Evolutionary conservation across 1,284 basidiomycete genomes (phyloP).

Genomic region (Fomitiporia mediterranea): DNA sequence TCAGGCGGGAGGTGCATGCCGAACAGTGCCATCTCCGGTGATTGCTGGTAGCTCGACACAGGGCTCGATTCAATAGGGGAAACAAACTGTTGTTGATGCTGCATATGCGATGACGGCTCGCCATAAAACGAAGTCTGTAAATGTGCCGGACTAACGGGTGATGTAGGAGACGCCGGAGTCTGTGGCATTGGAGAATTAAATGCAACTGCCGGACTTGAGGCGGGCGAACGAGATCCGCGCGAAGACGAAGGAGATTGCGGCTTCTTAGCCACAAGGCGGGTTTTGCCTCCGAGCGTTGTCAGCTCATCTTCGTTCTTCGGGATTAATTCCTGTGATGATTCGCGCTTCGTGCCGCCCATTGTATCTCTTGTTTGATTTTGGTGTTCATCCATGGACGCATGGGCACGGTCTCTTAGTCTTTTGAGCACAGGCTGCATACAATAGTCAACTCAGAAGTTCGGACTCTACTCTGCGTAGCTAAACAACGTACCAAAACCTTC

Average conservation of each 20-base stretch:
- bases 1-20: slow-evolving; percentile 21
- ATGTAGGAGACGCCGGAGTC: slow-evolving; percentile 20
- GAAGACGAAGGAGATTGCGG: slow-evolving; percentile 30
- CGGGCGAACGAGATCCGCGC: slow-evolving; percentile 35
- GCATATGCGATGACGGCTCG: not conserved
- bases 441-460: not conserved
- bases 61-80: slow-evolving; percentile 12
- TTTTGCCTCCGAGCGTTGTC: slow-evolving; percentile 54
- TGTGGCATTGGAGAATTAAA: slow-evolving; percentile 27
- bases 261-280: slow-evolving; percentile 53
- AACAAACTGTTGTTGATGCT: not conserved
- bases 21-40: slow-evolving; percentile 19
- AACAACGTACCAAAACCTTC: slow-evolving; percentile 51
- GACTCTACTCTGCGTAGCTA: not conserved
- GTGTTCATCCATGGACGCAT: slow-evolving; percentile 31
- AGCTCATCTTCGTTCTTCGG: slow-evolving; percentile 51
- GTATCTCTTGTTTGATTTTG: slow-evolving; percentile 26
- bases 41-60: slow-evolving; percentile 6
- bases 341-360: slow-evolving; percentile 26
- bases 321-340: slow-evolving; percentile 14
- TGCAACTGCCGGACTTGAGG: slow-evolving; percentile 33
- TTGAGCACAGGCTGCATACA: slow-evolving; percentile 49
- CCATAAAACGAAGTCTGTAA: slow-evolving; percentile 8
- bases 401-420: slow-evolving; percentile 50
- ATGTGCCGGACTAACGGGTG: slow-evolving; percentile 19